Conservation (phyloP, 164 flowering plant species). For the Cinnamomum chago region DNA sequence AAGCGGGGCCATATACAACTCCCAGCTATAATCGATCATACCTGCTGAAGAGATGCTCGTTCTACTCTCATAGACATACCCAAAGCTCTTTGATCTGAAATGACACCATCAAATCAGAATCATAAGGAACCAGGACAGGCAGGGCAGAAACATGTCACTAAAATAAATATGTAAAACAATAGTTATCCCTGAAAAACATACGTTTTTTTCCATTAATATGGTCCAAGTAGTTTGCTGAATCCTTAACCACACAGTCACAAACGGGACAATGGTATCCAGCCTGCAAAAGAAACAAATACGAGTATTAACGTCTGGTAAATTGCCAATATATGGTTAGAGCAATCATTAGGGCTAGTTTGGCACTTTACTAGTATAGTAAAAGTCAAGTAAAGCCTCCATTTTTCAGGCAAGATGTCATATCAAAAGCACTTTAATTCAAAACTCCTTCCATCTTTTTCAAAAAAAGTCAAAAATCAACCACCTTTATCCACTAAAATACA, state of each 20-base stretch:
- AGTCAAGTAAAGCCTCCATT: too few relatives aligned
- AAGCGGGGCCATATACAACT: background rate
- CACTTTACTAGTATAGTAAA: too few relatives aligned
- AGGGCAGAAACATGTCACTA: background rate
- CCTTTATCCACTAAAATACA: too few relatives aligned
- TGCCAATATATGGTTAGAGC: too few relatives aligned
- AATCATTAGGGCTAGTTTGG: too few relatives aligned
- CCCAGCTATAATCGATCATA: constrained; percentile 9
- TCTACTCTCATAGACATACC: constrained; percentile 99
- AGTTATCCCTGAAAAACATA: constrained; percentile 25
- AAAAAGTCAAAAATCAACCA: too few relatives aligned
- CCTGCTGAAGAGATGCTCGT: constrained; percentile 90
- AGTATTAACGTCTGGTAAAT: too few relatives aligned
- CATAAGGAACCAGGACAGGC: background rate
- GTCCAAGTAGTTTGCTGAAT: constrained; percentile 97
- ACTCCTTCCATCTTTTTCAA: too few relatives aligned
- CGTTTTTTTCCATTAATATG: constrained; percentile 99
- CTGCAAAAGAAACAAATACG: constrained; percentile 32
- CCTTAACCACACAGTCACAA: constrained; percentile 86
- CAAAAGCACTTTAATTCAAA: too few relatives aligned
- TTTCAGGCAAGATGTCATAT: too few relatives aligned
- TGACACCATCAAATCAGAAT: background rate
- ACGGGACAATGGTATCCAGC: constrained; percentile 94
- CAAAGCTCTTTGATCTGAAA: constrained; percentile 92
- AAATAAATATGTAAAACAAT: background rate